These are phyloP conservation scores for Candida argentea DNA, from an alignment of 805 yeast species.

Conservation along the genomic window DNA sequence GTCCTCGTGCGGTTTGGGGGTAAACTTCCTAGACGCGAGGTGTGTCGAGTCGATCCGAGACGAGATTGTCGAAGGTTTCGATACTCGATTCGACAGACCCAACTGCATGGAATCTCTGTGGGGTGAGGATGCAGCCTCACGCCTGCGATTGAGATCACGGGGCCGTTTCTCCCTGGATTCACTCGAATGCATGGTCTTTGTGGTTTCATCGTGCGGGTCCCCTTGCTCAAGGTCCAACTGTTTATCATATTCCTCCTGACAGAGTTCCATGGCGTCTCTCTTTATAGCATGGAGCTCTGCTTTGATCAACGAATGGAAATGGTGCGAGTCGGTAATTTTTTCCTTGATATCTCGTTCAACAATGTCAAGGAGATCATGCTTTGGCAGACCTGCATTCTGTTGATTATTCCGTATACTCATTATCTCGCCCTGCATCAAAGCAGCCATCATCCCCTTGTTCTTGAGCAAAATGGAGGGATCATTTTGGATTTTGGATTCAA, in stretches of 20 bases:
- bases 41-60: too few relatives aligned
- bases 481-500: conserved; percentile 35
- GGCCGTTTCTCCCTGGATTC: conserved; percentile 5
- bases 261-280: conserved; percentile 21
- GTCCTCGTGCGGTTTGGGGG: too few relatives aligned
- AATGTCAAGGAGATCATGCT: conserved; percentile 21
- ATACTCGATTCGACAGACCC: conserved; percentile 13
- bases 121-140: conserved; percentile 4
- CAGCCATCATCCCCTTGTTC: conserved; percentile 42
- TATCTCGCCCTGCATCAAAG: conserved; percentile 43
- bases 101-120: conserved; percentile 17
- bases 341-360: conserved; percentile 36
- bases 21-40: too few relatives aligned
- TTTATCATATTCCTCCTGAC: conserved; percentile 29
- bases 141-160: conserved; percentile 1
- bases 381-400: background rate
- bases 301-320: conserved; percentile 23
- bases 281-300: conserved; percentile 24
- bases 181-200: too few relatives aligned
- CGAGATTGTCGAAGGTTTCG: conserved; percentile 28
- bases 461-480: conserved; percentile 39
- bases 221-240: conserved; percentile 11
- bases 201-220: conserved; percentile 6
- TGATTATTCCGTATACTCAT: conserved; percentile 13
- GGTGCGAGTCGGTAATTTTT: conserved; percentile 32